Evolutionary conservation across 1,139 yeast genomes (phyloP).

Genomic region (Geotrichum carabidarum): DNA sequence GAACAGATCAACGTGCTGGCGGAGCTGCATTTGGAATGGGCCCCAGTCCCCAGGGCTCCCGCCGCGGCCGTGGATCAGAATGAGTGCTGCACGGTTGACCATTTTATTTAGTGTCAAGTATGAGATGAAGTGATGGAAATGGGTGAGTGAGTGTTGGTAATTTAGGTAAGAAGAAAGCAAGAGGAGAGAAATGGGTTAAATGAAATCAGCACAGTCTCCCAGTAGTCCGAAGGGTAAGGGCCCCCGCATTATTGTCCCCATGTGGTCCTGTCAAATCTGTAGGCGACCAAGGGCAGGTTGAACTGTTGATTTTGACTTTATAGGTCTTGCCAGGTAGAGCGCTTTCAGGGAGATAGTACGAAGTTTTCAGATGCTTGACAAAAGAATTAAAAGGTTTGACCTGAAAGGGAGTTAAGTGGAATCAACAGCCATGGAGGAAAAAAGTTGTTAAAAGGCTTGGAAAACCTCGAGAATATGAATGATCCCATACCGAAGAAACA

Average conservation of each 20-base stretch:
- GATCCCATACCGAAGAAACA: no score
- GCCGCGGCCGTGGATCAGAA: conserved; percentile 11
- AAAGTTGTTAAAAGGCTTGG: no score
- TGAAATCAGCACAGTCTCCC: neutral
- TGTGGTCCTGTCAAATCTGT: neutral
- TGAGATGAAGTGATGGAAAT: neutral
- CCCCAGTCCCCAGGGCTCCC: conserved; percentile 14
- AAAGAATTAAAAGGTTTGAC: no score
- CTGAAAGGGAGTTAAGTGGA: no score
- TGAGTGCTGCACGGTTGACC: conserved; percentile 11
- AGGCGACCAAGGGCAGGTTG: neutral
- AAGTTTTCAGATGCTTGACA: no score
- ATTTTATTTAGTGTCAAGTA: neutral
- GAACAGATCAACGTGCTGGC: conserved; percentile 5
- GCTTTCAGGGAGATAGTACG: no score
- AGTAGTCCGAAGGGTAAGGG: conserved; percentile 6
- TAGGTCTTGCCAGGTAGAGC: no score
- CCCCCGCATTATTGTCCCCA: neutral
- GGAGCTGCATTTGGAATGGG: conserved; percentile 11
- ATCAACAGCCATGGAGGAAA: no score
- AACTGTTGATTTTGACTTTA: no score
- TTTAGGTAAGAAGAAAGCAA: neutral
- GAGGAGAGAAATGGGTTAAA: neutral
- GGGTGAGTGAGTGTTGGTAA: neutral
- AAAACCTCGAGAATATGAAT: no score